Evolutionary conservation across 805 yeast species (phyloP), one percentile per base, ranked within the genome.

Genomic region (Metschnikowia amazonensis): DNA sequence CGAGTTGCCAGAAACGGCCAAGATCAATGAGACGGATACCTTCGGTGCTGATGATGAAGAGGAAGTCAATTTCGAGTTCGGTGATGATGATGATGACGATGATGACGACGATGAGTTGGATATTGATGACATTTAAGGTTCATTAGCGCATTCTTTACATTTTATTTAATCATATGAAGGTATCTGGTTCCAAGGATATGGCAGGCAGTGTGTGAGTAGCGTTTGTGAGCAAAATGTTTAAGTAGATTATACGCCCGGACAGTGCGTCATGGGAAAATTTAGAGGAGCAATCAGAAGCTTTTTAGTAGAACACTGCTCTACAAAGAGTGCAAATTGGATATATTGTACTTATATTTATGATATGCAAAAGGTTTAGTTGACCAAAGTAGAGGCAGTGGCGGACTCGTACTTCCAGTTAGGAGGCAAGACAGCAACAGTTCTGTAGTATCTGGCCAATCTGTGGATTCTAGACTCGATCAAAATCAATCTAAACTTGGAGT

Each of bases 401-500:
- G 99, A 92, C 83, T 94, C 99, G 95, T 87, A 94, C 82, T 94
- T 94, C 99, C 99, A 94, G 94, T 86, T 90, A 75, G 99, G 98
- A 67, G 99, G 99, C 72, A 94, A 85, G 68, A 94, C 98, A 70
- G 96, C 81, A 67, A 89, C 96, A 67, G 97, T 88, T 89, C 97
- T 92, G 97, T 94, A 94, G 95, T 94, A 94, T 82, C 99, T 88
- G 65, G 99, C 96, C 74, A 94, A 87, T 86, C 99, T 92, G 96
- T 94, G 99, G 82, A 94, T 94, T 89, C 99, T 90, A 60, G 98
- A 92, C 82, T 94, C 99, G 76, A 94, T 90, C 77, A 94, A 86
- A 94, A 94, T 94, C 72, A 94, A 89, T 86, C 99, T 89, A 96
- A 94, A 94, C 82, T 94, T 94, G 66, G 99, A 94, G 81, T 94